These are phyloP conservation scores for Hypoxylon sp. DNA, from an alignment of 2,329 filamentous ascomycete genomes.

Conservation along the genomic window DNA sequence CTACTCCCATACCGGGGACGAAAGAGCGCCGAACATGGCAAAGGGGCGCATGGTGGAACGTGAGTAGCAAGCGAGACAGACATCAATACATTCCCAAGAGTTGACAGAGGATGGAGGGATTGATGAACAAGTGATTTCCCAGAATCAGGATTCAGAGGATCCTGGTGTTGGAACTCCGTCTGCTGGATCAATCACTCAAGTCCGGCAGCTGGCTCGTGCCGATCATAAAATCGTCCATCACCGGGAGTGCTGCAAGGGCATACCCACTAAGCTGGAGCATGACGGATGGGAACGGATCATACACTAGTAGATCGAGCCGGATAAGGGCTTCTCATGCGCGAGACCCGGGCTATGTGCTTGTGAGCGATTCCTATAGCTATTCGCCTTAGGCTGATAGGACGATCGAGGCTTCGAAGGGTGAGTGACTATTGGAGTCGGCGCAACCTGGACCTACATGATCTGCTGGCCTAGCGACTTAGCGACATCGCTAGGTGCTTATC, in stretches of 20 bases:
- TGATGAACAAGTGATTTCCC: neutral
- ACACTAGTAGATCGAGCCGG: too few relatives aligned
- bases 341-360: too few relatives aligned
- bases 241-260: too few relatives aligned
- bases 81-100: slow-evolving; percentile 4
- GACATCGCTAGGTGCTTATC: too few relatives aligned
- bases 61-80: neutral
- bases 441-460: neutral
- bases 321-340: too few relatives aligned
- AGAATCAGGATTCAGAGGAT: neutral
- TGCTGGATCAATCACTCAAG: slow-evolving; percentile 1
- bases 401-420: neutral
- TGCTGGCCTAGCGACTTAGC: neutral
- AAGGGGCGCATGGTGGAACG: too few relatives aligned
- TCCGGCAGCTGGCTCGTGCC: neutral
- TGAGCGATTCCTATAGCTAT: too few relatives aligned
- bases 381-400: neutral
- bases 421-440: neutral
- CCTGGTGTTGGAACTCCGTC: neutral
- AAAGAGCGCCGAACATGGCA: too few relatives aligned
- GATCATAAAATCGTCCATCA: neutral
- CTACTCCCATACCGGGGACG: too few relatives aligned
- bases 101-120: neutral
- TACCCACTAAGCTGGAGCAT: too few relatives aligned
- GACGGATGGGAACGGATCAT: too few relatives aligned